These are phyloP conservation scores for Amoeboaphelidium protococcarum DNA, from an alignment of 371 early-diverging fungal species.

Conservation along the genomic window DNA sequence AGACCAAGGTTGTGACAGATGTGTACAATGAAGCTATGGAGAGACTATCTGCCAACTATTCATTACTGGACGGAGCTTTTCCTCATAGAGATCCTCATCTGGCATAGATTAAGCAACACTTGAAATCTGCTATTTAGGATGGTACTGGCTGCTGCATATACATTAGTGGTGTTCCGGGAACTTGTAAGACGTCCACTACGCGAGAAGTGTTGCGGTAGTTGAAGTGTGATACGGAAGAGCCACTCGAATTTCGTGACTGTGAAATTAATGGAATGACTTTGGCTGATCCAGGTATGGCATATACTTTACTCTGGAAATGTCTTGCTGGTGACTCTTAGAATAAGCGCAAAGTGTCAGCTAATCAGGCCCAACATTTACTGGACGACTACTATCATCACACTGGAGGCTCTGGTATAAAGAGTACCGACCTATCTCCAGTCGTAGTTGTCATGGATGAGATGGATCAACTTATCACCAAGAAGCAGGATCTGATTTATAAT, in stretches of 20 bases:
- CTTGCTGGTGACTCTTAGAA: slow-evolving; percentile 17
- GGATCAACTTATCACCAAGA: slow-evolving; percentile 73
- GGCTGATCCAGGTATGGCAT: slow-evolving; percentile 68
- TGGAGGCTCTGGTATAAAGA: background rate
- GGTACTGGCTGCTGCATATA: slow-evolving; percentile 72
- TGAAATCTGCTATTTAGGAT: too few species aligned
- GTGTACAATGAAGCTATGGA: too few species aligned
- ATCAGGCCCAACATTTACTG: slow-evolving; percentile 46
- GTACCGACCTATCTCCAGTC: slow-evolving; percentile 10
- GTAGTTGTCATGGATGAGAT: slow-evolving; percentile 93
- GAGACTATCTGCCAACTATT: too few species aligned
- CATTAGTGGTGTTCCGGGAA: slow-evolving; percentile 90
- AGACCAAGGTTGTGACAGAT: too few species aligned
- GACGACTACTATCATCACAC: slow-evolving; percentile 23
- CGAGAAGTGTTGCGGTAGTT: slow-evolving; percentile 38
- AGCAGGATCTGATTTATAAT: slow-evolving; percentile 85
- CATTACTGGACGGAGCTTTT: too few species aligned
- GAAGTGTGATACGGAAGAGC: slow-evolving; percentile 12
- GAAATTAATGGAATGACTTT: slow-evolving; percentile 91
- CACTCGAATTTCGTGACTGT: slow-evolving; percentile 48
- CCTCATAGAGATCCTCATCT: too few species aligned
- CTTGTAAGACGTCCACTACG: slow-evolving; percentile 93
- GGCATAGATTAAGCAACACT: too few species aligned
- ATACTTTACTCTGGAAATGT: slow-evolving; percentile 50
- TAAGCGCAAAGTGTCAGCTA: slow-evolving; percentile 28